Conservation (phyloP, 768 basidiomycete species). For the Trametes cinnabarina region DNA sequence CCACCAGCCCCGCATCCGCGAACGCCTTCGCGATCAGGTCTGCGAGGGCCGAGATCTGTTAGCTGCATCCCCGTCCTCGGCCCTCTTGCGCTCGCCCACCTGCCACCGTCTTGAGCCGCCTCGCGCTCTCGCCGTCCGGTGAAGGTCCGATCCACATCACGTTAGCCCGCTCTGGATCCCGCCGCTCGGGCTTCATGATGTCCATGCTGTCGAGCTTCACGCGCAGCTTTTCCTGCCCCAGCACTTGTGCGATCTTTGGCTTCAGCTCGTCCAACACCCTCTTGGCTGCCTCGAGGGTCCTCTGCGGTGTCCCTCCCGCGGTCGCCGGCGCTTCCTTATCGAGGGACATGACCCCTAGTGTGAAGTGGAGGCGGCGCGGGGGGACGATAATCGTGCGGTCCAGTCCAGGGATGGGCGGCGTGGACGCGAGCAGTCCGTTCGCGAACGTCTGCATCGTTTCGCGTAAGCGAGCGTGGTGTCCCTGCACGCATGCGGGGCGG, state of each 20-base stretch:
- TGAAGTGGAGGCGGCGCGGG: conserved; percentile 63
- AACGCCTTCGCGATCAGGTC: conserved; percentile 33
- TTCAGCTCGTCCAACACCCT: conserved; percentile 25
- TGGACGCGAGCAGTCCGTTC: conserved; percentile 27
- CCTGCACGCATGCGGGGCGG: conserved; percentile 15
- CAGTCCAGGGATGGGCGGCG: conserved; percentile 47
- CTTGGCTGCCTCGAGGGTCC: conserved; percentile 27
- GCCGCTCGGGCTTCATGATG: conserved; percentile 44
- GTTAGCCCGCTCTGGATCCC: conserved; percentile 43
- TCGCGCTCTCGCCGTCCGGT: conserved; percentile 31
- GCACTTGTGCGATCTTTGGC: conserved; percentile 43
- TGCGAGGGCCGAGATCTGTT: conserved; percentile 12
- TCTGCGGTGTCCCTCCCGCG: not conserved
- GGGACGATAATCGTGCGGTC: conserved; percentile 59
- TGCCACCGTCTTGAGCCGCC: conserved; percentile 32
- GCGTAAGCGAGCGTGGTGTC: conserved; percentile 33
- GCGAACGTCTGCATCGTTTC: conserved; percentile 28
- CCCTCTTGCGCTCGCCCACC: conserved; percentile 24
- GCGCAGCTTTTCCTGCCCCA: conserved; percentile 32
- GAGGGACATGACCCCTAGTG: conserved; percentile 72
- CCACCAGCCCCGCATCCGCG: conserved; percentile 30
- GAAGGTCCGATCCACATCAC: conserved; percentile 57
- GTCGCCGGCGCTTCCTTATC: not conserved
- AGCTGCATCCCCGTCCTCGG: too few relatives aligned
- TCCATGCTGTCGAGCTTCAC: conserved; percentile 49